These are phyloP conservation scores for Beta lomatogona DNA, from an alignment of 179 eudicot genomes.

Conservation along the genomic window DNA sequence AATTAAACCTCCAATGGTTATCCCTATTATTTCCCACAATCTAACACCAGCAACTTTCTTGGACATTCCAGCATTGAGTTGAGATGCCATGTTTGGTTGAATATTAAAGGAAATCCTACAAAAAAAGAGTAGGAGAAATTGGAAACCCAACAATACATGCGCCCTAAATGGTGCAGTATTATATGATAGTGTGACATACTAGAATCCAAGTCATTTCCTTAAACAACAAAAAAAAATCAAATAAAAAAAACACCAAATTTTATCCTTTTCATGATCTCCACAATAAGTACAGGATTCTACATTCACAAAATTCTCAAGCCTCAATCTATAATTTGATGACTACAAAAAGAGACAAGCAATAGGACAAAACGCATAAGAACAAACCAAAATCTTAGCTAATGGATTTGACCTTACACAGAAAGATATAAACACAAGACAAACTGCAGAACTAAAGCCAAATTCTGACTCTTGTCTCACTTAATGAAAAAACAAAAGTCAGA, in stretches of 20 bases:
- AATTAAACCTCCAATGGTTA: constrained; percentile 56
- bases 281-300: constrained; percentile 6
- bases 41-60: constrained; percentile 64
- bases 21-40: constrained; percentile 72
- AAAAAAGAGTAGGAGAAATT: constrained; percentile 7
- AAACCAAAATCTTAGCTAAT: constrained; percentile 23
- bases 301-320: constrained; percentile 21
- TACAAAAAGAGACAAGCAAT: constrained; percentile 16
- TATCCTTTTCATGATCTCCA: constrained; percentile 17
- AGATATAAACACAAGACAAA: constrained; percentile 15
- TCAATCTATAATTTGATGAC: constrained; percentile 16
- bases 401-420: constrained; percentile 22
- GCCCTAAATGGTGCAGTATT: background rate
- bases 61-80: constrained; percentile 54
- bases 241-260: background rate
- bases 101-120: constrained; percentile 21
- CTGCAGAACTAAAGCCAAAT: constrained; percentile 13
- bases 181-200: constrained; percentile 8
- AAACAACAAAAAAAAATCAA: background rate
- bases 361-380: constrained; percentile 16
- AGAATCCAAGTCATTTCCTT: background rate
- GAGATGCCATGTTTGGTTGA: constrained; percentile 52
- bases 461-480: background rate
- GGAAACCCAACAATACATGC: background rate
- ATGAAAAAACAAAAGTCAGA: background rate